A percentile compares a stretch with the other conserved stretches of the same genome.
phyloP scores from a whole-genome alignment of 164 flowering plant species.

The Umbellularia californica region DNA sequence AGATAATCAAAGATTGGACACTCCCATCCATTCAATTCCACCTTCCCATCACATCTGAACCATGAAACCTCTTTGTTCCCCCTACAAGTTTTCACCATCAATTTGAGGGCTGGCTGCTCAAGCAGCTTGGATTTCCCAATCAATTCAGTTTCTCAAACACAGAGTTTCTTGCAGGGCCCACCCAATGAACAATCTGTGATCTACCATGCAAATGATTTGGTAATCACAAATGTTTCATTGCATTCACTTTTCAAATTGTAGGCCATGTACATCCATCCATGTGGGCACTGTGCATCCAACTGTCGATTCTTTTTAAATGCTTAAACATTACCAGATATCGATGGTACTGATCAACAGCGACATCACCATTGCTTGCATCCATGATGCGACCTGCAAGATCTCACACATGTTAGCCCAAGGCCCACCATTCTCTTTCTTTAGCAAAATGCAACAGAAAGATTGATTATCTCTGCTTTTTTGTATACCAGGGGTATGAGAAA shows the following conservation, averaged over 20 bases:
- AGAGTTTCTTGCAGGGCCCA: no score
- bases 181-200: no score
- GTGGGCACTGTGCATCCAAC: not conserved
- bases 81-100: no score
- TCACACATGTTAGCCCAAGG: not conserved
- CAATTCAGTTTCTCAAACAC: no score
- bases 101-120: no score
- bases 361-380: constrained; percentile 10
- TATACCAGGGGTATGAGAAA: constrained; percentile 11
- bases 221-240: no score
- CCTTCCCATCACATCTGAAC: no score
- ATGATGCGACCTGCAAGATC: constrained; percentile 6
- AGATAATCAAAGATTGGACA: no score
- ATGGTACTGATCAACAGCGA: constrained; percentile 11
- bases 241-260: not conserved
- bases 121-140: no score
- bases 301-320: not conserved
- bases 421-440: not conserved
- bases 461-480: not conserved
- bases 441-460: not conserved
- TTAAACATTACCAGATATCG: constrained; percentile 4
- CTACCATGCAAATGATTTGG: no score
- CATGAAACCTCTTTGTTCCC: no score
- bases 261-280: not conserved
- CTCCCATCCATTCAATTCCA: no score